Evolutionary conservation across 805 yeast genomes (phyloP).

Genomic region (Candida boleticola): DNA sequence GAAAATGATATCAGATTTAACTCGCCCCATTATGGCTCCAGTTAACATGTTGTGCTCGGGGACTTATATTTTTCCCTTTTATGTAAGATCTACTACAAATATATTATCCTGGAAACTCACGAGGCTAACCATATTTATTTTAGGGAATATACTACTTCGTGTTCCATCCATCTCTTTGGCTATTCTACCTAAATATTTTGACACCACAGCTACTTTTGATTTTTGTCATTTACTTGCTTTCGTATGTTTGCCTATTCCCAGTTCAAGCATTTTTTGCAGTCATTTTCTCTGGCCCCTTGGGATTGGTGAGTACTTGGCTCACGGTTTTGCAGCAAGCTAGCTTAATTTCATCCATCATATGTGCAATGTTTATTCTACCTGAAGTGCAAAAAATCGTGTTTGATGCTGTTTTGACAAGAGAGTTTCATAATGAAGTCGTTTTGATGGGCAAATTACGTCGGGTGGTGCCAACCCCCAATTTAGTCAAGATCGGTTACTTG

Average conservation of each 20-base stretch:
- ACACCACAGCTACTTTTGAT: slow-evolving; percentile 46
- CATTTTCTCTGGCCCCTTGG: slow-evolving; percentile 50
- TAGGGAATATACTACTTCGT: slow-evolving; percentile 43
- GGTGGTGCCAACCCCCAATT: slow-evolving; percentile 27
- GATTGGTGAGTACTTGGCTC: slow-evolving; percentile 44
- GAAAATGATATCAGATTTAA: not conserved
- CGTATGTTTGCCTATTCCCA: slow-evolving; percentile 44
- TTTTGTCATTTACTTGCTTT: slow-evolving; percentile 29
- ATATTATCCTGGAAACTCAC: not conserved
- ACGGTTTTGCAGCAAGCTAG: slow-evolving; percentile 44
- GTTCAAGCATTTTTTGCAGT: slow-evolving; percentile 40
- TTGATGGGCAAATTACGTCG: slow-evolving; percentile 35
- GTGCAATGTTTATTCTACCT: slow-evolving; percentile 45
- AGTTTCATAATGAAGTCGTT: slow-evolving; percentile 46
- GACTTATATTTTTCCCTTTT: slow-evolving; percentile 2
- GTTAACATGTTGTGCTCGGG: slow-evolving; percentile 1
- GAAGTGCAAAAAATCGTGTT: slow-evolving; percentile 45
- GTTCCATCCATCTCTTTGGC: slow-evolving; percentile 45
- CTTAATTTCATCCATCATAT: slow-evolving; percentile 40
- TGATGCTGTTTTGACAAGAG: slow-evolving; percentile 46
- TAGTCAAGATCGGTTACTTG: slow-evolving; percentile 25
- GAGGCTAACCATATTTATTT: not conserved
- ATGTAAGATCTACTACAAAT: not conserved
- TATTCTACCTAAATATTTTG: slow-evolving; percentile 39
- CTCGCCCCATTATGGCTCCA: not conserved